Evolutionary conservation across 495 filamentous ascomycete species (phyloP).

Genomic region (Podospora fimiseda): DNA sequence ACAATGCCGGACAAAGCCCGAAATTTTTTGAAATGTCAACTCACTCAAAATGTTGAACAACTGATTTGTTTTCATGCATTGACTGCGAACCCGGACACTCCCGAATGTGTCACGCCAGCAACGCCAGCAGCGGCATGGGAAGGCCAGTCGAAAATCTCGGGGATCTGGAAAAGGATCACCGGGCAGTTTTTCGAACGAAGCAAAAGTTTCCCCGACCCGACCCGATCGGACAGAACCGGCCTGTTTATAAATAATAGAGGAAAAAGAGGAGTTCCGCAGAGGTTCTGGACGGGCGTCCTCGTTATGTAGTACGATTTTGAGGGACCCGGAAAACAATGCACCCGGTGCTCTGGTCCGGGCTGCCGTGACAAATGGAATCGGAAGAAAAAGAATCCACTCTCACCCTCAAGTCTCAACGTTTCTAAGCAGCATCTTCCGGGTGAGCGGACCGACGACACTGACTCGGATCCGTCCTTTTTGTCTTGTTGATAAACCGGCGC

Average conservation of each 20-base stretch:
- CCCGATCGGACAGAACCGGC: conserved; percentile 11
- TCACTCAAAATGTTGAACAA: no score
- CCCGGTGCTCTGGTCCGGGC: neutral
- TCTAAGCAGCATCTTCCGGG: neutral
- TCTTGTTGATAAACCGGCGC: neutral
- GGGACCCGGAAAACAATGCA: neutral
- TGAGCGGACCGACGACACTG: neutral
- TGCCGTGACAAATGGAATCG: conserved; percentile 6
- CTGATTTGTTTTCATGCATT: no score
- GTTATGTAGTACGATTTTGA: neutral
- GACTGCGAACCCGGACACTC: neutral
- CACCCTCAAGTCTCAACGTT: no score
- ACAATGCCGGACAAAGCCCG: conserved; percentile 12
- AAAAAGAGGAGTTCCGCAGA: neutral
- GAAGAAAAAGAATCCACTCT: neutral
- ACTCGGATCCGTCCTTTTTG: neutral
- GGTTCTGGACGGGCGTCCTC: neutral
- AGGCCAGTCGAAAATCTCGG: no score
- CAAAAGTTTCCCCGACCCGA: neutral
- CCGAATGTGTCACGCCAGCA: no score
- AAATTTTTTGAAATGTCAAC: no score
- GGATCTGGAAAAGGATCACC: no score
- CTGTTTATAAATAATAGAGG: neutral
- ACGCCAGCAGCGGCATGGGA: no score
- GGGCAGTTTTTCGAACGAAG: neutral